A percentile compares a stretch with the other conserved stretches of the same genome.
phyloP scores from a whole-genome alignment of 2,329 filamentous ascomycete genomes.

The Colletotrichum lini region DNA sequence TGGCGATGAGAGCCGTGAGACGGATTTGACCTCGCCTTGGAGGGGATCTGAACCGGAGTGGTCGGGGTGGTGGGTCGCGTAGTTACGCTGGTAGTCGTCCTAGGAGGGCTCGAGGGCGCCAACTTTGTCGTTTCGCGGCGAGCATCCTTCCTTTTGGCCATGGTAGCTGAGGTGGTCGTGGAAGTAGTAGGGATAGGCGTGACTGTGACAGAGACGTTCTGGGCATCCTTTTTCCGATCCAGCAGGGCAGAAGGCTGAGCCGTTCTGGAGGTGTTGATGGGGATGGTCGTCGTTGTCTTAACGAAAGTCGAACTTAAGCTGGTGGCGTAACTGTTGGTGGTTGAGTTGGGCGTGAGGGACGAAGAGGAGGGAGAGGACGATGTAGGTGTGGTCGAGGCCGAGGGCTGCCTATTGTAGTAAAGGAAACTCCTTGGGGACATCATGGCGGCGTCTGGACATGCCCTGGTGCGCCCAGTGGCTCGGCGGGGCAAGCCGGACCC shows the following conservation, averaged over 20 bases:
- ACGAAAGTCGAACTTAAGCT: slow-evolving; percentile 12
- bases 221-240: slow-evolving; percentile 44
- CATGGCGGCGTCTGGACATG: slow-evolving; percentile 43
- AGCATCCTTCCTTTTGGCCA: slow-evolving; percentile 43
- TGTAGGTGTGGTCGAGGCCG: slow-evolving; percentile 32
- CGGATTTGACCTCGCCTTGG: slow-evolving; percentile 56
- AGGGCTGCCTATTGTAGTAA: slow-evolving; percentile 44
- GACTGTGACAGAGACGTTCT: slow-evolving; percentile 43
- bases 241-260: slow-evolving; percentile 39
- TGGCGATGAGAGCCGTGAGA: slow-evolving; percentile 56
- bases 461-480: slow-evolving; percentile 41
- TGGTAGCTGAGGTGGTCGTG: slow-evolving; percentile 39
- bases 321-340: slow-evolving; percentile 26
- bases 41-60: slow-evolving; percentile 70
- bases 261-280: slow-evolving; percentile 36
- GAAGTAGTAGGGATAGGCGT: slow-evolving; percentile 39
- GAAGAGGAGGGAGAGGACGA: slow-evolving; percentile 20
- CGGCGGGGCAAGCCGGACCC: slow-evolving; percentile 43
- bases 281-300: slow-evolving; percentile 10
- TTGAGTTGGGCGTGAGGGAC: slow-evolving; percentile 24
- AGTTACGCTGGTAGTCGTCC: slow-evolving; percentile 43
- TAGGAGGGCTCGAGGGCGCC: slow-evolving; percentile 43
- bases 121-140: slow-evolving; percentile 43
- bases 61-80: slow-evolving; percentile 52
- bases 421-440: slow-evolving; percentile 45